phyloP scores from a whole-genome alignment of 177 flowering plant genomes.

The Tripterygium wilfordii region DNA sequence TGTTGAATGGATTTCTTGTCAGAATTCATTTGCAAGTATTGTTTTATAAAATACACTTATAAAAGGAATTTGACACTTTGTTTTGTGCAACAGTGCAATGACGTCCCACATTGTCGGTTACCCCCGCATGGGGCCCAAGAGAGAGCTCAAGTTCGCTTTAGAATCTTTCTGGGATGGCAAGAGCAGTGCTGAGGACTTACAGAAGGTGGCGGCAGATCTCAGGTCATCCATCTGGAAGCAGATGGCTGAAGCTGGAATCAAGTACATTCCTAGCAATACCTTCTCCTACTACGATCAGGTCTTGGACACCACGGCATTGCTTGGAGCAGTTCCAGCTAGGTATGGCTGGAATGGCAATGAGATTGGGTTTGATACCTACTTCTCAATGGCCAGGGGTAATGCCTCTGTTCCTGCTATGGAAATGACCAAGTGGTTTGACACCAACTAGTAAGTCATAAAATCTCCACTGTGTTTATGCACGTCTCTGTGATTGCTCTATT shows the following conservation, averaged over 20 bases:
- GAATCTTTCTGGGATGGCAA: conserved; percentile 90
- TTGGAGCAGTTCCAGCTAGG: conserved; percentile 76
- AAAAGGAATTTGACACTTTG: background rate
- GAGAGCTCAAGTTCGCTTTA: conserved; percentile 79
- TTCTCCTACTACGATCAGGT: conserved; percentile 77
- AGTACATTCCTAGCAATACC: conserved; percentile 83
- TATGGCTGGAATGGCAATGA: conserved; percentile 69
- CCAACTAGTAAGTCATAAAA: conserved; percentile 72
- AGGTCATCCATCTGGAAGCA: conserved; percentile 81
- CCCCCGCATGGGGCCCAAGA: conserved; percentile 91
- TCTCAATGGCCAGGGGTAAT: conserved; percentile 91
- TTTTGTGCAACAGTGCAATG: conserved; percentile 27
- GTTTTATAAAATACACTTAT: background rate
- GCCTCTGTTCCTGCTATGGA: conserved; percentile 88
- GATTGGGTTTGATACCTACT: conserved; percentile 69
- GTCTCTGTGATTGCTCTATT: background rate
- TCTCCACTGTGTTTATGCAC: background rate
- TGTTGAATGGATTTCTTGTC: no score
- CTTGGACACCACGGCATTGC: conserved; percentile 76
- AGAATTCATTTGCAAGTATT: background rate
- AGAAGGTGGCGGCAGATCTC: conserved; percentile 69
- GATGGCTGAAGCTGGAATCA: conserved; percentile 70
- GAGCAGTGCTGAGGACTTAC: conserved; percentile 64
- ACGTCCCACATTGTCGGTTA: conserved; percentile 83
- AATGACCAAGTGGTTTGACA: conserved; percentile 96